phyloP scores from a whole-genome alignment of 352 stramenopile species.

The Pythium dissotocum region DNA sequence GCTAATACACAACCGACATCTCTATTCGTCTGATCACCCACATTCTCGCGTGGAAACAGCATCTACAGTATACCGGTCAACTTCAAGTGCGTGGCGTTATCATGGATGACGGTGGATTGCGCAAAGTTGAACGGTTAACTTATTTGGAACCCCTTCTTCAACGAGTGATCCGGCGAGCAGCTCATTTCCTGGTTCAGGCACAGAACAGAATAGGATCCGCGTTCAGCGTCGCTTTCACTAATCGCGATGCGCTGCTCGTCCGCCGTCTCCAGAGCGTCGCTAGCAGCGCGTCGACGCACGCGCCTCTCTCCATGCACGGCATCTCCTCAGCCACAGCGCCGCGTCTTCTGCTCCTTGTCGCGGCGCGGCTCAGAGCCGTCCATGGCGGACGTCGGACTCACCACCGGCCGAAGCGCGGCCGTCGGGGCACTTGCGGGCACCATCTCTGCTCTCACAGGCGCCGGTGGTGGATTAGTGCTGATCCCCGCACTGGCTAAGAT shows the following conservation, averaged over 20 bases:
- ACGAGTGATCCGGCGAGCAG: conserved; percentile 1
- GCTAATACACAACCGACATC: too few species aligned
- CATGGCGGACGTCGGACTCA: not conserved
- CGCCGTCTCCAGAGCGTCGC: not conserved
- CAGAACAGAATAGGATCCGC: not conserved
- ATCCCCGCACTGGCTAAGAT: conserved; percentile 78
- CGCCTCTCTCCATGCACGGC: not conserved
- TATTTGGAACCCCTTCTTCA: not conserved
- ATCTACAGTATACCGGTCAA: too few species aligned
- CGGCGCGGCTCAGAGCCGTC: not conserved
- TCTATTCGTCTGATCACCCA: too few species aligned
- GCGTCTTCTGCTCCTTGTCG: conserved; percentile 5
- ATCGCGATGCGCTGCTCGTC: not conserved
- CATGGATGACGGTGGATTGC: not conserved
- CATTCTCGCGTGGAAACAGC: too few species aligned
- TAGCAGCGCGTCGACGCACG: not conserved
- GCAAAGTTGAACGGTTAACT: conserved; percentile 13
- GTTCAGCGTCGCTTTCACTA: not conserved
- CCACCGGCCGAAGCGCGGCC: conserved; percentile 25
- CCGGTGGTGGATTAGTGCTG: conserved; percentile 69
- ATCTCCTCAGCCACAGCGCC: not conserved
- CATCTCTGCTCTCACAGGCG: conserved; percentile 72
- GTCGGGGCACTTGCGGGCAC: conserved; percentile 56
- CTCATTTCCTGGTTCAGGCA: not conserved
- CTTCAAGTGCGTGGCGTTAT: not conserved